These are phyloP conservation scores for Penicillium digitatum DNA, from an alignment of 2,329 filamentous ascomycete species.

Conservation along the genomic window DNA sequence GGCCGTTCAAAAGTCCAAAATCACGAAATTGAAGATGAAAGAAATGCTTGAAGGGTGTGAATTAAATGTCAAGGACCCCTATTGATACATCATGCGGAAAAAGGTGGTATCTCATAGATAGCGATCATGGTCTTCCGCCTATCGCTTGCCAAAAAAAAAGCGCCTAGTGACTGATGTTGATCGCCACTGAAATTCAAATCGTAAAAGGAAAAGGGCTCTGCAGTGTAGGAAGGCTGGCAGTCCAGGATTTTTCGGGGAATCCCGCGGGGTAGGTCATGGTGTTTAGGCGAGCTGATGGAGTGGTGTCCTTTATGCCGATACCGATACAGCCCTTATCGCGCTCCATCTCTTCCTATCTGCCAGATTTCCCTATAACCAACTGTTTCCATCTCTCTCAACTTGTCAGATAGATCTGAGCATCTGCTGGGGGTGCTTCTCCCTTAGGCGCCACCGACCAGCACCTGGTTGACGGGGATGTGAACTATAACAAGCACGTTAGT, in stretches of 20 bases:
- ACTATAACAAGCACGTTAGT: conserved; percentile 32
- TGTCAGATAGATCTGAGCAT: not conserved
- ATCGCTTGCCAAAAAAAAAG: conserved; percentile 21
- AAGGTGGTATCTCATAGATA: conserved; percentile 26
- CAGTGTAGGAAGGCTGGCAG: too few species aligned
- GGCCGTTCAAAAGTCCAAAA: not conserved
- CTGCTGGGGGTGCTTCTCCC: not conserved
- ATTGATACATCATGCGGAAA: conserved; percentile 23
- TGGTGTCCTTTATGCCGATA: not conserved
- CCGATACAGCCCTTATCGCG: not conserved
- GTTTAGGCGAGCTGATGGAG: not conserved
- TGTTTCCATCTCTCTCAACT: not conserved
- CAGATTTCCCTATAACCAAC: not conserved
- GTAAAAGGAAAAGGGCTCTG: not conserved
- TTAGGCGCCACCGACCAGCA: conserved; percentile 48
- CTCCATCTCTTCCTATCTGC: not conserved
- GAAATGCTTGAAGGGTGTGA: conserved; percentile 10
- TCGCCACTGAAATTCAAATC: conserved; percentile 13
- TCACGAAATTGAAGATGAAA: too few species aligned
- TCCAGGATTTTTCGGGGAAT: not conserved
- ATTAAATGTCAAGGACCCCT: conserved; percentile 19
- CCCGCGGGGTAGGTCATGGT: not conserved
- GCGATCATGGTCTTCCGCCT: conserved; percentile 15
- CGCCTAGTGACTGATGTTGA: conserved; percentile 3
- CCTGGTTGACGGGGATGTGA: conserved; percentile 51